phyloP scores from a whole-genome alignment of 2,329 filamentous ascomycete genomes.

The Fusarium dlaminii region DNA sequence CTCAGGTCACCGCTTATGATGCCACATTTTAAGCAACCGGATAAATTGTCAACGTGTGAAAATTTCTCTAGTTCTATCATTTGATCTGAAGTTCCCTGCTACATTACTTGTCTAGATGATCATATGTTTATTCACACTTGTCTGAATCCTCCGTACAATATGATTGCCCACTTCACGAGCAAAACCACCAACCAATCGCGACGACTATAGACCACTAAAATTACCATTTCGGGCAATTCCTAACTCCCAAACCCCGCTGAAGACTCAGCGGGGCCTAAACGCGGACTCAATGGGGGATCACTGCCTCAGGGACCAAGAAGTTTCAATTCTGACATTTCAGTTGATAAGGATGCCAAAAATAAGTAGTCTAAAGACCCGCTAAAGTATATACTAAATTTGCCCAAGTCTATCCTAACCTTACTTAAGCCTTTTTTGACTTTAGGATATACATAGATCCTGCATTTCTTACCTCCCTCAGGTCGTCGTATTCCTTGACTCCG shows the following conservation, averaged over 20 bases:
- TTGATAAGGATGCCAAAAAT: background rate
- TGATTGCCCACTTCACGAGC: background rate
- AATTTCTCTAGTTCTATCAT: background rate
- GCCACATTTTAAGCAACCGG: background rate
- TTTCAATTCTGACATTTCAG: background rate
- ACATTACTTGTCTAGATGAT: background rate
- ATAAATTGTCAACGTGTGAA: background rate
- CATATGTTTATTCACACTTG: background rate
- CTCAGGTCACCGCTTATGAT: background rate
- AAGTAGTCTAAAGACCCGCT: background rate
- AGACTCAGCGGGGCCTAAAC: background rate
- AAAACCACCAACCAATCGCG: slow-evolving; percentile 13
- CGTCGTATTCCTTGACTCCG: background rate
- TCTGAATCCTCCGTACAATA: background rate
- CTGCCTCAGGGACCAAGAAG: background rate
- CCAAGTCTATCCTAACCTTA: background rate
- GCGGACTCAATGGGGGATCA: background rate
- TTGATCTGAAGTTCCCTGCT: background rate
- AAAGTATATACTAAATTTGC: background rate
- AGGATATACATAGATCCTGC: background rate
- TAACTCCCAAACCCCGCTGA: background rate
- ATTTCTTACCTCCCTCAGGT: background rate
- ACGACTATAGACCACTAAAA: background rate
- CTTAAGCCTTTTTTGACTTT: background rate
- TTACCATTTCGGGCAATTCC: slow-evolving; percentile 22